These are phyloP conservation scores for Escallonia rubra DNA, from an alignment of 129 eudicot genomes.

Conservation along the genomic window DNA sequence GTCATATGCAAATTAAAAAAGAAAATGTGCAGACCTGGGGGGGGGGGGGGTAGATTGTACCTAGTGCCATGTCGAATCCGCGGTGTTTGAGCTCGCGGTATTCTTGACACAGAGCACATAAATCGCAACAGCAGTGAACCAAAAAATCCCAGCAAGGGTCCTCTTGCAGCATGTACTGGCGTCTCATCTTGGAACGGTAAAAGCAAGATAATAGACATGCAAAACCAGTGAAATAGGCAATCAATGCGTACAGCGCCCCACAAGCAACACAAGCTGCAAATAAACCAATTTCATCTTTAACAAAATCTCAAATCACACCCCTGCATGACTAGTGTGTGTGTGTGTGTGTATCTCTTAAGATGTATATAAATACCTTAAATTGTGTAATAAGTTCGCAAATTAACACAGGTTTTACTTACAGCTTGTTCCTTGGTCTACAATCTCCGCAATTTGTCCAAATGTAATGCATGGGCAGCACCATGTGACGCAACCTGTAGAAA, in stretches of 20 bases:
- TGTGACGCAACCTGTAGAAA: conserved; percentile 48
- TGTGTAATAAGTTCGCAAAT: too few species aligned
- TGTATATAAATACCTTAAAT: too few species aligned
- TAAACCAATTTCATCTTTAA: neutral
- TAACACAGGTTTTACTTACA: conserved; percentile 27
- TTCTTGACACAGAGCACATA: conserved; percentile 60
- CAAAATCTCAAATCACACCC: neutral
- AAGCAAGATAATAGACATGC: conserved; percentile 46
- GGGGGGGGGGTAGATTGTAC: conserved; percentile 14
- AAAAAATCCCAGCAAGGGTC: conserved; percentile 39
- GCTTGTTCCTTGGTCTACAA: conserved; percentile 45
- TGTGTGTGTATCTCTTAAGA: too few species aligned
- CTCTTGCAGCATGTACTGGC: conserved; percentile 34
- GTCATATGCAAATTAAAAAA: neutral
- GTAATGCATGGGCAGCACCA: conserved; percentile 52
- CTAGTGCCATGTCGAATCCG: conserved; percentile 57
- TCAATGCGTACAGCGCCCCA: conserved; percentile 38
- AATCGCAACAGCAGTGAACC: conserved; percentile 50
- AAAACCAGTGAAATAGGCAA: conserved; percentile 30
- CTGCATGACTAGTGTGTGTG: neutral
- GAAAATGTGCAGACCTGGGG: too few species aligned
- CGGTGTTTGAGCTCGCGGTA: conserved; percentile 60
- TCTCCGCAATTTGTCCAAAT: too few species aligned
- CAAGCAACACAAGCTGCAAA: conserved; percentile 46
- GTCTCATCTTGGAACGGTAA: conserved; percentile 43